phyloP scores from a whole-genome alignment of 257 asterid genomes.

The Oldenlandia corymbosa region DNA sequence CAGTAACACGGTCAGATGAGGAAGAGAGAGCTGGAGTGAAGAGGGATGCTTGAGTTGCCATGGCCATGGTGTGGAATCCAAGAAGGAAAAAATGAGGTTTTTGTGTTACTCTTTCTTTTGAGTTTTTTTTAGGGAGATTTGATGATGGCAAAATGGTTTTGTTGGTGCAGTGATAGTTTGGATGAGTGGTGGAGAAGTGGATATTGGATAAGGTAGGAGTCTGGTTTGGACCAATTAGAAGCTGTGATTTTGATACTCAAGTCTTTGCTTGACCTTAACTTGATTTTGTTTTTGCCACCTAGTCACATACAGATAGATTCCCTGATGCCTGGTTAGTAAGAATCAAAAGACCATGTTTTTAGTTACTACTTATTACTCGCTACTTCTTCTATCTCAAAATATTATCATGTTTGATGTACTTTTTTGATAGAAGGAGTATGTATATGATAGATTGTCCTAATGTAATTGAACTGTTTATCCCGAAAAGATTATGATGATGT shows the following conservation, averaged over 20 bases:
- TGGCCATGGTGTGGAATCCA: constrained; percentile 40
- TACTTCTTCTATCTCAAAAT: too few relatives aligned
- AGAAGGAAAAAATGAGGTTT: constrained; percentile 1
- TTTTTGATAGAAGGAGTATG: too few relatives aligned
- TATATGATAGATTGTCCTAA: too few relatives aligned
- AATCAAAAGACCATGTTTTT: too few relatives aligned
- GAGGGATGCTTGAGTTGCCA: constrained; percentile 87
- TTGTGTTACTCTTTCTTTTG: neutral
- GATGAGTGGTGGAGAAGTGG: constrained; percentile 32
- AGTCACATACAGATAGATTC: constrained; percentile 2
- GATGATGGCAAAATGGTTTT: constrained; percentile 1
- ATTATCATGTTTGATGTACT: too few relatives aligned
- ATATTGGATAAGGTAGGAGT: constrained; percentile 33
- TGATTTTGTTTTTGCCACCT: constrained; percentile 12
- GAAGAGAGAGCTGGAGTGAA: constrained; percentile 59
- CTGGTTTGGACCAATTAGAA: constrained; percentile 21
- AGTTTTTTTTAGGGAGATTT: neutral
- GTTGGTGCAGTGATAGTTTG: constrained; percentile 12
- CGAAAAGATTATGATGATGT: too few relatives aligned
- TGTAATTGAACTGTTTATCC: too few relatives aligned
- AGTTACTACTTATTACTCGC: too few relatives aligned
- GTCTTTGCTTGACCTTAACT: constrained; percentile 1
- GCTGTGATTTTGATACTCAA: constrained; percentile 23
- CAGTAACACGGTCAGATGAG: constrained; percentile 31
- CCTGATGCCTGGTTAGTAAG: neutral